A percentile compares a stretch with the other conserved stretches of the same genome.
phyloP scores from a whole-genome alignment of 305 asterid species.

The Fraxinus paxiana region DNA sequence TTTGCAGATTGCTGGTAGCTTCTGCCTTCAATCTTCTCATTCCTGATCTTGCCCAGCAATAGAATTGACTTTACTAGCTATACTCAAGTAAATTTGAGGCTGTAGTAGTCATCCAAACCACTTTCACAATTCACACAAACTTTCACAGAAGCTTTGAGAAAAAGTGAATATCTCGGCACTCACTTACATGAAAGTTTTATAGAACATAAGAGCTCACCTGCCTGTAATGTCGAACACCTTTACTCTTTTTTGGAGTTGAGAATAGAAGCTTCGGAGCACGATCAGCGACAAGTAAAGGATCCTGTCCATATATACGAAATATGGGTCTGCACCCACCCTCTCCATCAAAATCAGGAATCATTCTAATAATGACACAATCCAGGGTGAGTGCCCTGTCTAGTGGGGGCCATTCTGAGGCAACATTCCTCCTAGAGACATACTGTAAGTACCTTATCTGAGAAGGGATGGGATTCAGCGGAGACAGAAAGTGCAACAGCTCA shows the following conservation, averaged over 20 bases:
- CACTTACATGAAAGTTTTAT: constrained; percentile 16
- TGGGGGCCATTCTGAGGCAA: constrained; percentile 90
- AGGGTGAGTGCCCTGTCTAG: constrained; percentile 73
- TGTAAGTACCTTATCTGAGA: constrained; percentile 90
- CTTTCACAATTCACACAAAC: background rate
- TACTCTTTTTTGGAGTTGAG: constrained; percentile 75
- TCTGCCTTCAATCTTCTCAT: background rate
- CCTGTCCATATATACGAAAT: constrained; percentile 82
- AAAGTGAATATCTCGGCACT: background rate
- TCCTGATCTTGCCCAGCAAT: background rate
- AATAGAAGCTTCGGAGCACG: constrained; percentile 72
- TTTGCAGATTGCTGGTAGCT: constrained; percentile 5
- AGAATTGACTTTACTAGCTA: background rate
- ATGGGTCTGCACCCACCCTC: constrained; percentile 84
- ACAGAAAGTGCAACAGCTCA: constrained; percentile 69
- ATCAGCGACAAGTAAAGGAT: constrained; percentile 59
- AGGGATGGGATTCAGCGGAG: constrained; percentile 87
- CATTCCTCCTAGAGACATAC: constrained; percentile 85
- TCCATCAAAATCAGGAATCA: constrained; percentile 82
- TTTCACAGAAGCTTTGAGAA: background rate
- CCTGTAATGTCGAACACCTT: constrained; percentile 67
- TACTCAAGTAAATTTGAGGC: background rate
- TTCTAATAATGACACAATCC: constrained; percentile 85
- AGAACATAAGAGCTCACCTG: constrained; percentile 51
- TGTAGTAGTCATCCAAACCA: background rate